These are phyloP conservation scores for Sporisorium sorghi DNA, from an alignment of 1,284 basidiomycete species.

Conservation along the genomic window DNA sequence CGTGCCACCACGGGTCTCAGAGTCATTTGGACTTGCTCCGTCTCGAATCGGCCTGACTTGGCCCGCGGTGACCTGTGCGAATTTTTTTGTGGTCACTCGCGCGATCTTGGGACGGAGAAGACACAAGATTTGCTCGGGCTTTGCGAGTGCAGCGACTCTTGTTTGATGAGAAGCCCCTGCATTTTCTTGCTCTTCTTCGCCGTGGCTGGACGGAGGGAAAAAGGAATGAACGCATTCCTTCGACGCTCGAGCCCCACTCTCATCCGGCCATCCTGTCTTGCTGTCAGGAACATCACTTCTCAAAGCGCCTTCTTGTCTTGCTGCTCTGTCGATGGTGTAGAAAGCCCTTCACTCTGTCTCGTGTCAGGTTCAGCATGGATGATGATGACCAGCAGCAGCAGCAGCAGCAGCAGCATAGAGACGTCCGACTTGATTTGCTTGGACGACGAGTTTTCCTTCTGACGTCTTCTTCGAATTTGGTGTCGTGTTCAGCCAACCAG, in stretches of 20 bases:
- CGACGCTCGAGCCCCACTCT: not conserved
- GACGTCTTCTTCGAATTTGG: conserved; percentile 9
- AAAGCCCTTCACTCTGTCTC: not conserved
- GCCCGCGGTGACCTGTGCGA: not conserved
- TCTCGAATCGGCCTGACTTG: not conserved
- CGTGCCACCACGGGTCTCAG: not conserved
- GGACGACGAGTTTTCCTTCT: conserved; percentile 1
- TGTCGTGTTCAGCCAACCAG: conserved; percentile 7
- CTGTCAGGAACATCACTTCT: not conserved
- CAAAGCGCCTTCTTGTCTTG: too few species aligned
- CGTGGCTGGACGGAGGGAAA: not conserved
- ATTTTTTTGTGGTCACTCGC: too few species aligned
- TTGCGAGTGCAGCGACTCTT: not conserved
- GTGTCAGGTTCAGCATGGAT: not conserved
- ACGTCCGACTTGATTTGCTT: too few species aligned
- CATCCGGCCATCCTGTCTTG: not conserved
- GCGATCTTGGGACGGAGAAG: too few species aligned
- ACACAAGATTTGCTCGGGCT: too few species aligned
- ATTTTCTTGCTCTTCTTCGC: not conserved
- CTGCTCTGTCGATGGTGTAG: not conserved
- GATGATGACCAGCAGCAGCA: not conserved
- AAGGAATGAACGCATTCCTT: not conserved
- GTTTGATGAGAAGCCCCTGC: not conserved
- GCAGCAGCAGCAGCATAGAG: too few species aligned
- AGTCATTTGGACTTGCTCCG: too few species aligned